These are phyloP conservation scores for Rossbeevera mucosa DNA, from an alignment of 768 basidiomycete species.

Conservation along the genomic window DNA sequence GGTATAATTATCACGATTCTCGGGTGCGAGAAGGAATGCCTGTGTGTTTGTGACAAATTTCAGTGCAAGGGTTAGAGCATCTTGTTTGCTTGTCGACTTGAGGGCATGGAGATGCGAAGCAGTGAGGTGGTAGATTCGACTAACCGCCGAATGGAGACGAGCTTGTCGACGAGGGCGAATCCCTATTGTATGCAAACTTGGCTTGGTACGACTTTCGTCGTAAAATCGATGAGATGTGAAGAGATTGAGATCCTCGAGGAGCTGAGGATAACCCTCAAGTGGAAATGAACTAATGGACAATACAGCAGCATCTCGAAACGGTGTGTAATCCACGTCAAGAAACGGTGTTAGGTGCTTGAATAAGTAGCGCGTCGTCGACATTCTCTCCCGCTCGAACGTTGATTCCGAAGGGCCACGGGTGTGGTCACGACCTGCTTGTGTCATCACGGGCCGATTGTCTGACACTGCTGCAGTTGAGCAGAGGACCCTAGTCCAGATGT, in stretches of 20 bases:
- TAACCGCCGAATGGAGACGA: slow-evolving; percentile 79
- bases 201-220: slow-evolving; percentile 55
- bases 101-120: slow-evolving; percentile 71
- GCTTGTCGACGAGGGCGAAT: slow-evolving; percentile 69
- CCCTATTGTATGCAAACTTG: slow-evolving; percentile 37
- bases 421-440: slow-evolving; percentile 58
- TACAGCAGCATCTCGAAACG: slow-evolving; percentile 83
- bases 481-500: slow-evolving; percentile 78
- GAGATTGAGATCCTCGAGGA: slow-evolving; percentile 79
- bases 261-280: slow-evolving; percentile 65
- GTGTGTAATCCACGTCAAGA: slow-evolving; percentile 77
- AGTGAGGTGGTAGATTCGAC: slow-evolving; percentile 84
- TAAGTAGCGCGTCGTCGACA: slow-evolving; percentile 75
- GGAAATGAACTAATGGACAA: slow-evolving; percentile 87
- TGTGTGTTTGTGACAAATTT: slow-evolving; percentile 86
- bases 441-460: slow-evolving; percentile 54
- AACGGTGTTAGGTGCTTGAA: slow-evolving; percentile 86
- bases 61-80: slow-evolving; percentile 72
- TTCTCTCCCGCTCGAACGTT: slow-evolving; percentile 75
- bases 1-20: slow-evolving; percentile 70
- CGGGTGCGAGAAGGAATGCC: slow-evolving; percentile 64
- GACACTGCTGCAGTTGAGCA: slow-evolving; percentile 73
- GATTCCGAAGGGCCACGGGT: slow-evolving; percentile 65
- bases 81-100: slow-evolving; percentile 61
- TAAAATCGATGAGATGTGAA: slow-evolving; percentile 81